Evolutionary conservation across 345 rosid species (phyloP), one percentile per base, ranked within the genome.

Genomic region (Salix suchowensis): DNA sequence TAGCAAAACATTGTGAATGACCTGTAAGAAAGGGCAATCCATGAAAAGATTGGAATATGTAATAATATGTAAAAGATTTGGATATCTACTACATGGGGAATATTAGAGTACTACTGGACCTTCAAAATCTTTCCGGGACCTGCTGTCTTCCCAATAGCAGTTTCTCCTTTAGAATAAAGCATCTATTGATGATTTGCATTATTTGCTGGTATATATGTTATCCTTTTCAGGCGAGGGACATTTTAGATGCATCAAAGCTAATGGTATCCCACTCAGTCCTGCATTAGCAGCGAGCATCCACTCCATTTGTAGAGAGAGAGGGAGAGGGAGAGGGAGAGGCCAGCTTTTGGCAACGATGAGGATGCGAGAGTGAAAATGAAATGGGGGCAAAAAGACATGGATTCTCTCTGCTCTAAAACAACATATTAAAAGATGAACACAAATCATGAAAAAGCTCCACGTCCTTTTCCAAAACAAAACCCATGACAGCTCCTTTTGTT

Each of bases 241-340:
- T 65, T 24, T 66, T 69, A 73, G 66, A 46, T 46, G 68, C 68
- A 73, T 69, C 23, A 55, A 70, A 44, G 23, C 71, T 76, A 82
- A 77, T 80, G 85, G 77, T 55, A 74, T 26, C 58, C 88, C 88
- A 85, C 88, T 77, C 68, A 81, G 52, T 6, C 16, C 34, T 24
- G 36, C 36, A 70, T 71, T 40, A 55, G 73, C 60, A 12, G 52
- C 14, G 52, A 46, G 52, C 52, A 14, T 46, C 52, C 52, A 15
- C 16, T 46, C 52, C 52, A 46, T 46, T 46, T 4, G 52, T 3
- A 14, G 18, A 13, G 16, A 46, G 52, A 14, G 18, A 13, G 16
- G 4, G 52, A 14, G 52, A 5, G 37, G 5, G 18, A 13, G 16
- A 46, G 52, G 4, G 52, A 36, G 37, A 36, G 52, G 52, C 58